Conservation (phyloP, 129 eudicot genomes). For the Saposhnikovia divaricata region DNA sequence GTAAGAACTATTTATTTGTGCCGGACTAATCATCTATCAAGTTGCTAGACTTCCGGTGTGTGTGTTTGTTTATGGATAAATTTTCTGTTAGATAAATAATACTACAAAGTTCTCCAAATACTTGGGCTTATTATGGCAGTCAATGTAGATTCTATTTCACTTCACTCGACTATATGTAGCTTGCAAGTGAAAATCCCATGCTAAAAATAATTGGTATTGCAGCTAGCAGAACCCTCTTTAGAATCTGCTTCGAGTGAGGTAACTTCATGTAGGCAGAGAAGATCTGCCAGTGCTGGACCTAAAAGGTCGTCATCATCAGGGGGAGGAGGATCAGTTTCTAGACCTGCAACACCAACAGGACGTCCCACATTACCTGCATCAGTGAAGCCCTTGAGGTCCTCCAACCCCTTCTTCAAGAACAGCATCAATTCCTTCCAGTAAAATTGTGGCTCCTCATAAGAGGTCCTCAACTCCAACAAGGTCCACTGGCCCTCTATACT, state of each 20-base stretch:
- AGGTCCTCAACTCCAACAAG: constrained; percentile 43
- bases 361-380: constrained; percentile 34
- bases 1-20: constrained; percentile 29
- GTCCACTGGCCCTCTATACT: constrained; percentile 27
- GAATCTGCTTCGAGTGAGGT: constrained; percentile 23
- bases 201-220: constrained; percentile 15
- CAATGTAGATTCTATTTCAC: neutral
- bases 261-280: constrained; percentile 22
- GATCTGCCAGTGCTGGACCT: constrained; percentile 30
- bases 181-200: neutral
- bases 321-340: constrained; percentile 30
- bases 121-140: neutral
- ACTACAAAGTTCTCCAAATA: neutral
- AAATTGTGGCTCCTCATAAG: constrained; percentile 31
- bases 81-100: neutral
- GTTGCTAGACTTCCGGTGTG: neutral
- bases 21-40: neutral
- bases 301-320: constrained; percentile 48
- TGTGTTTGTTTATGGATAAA: neutral
- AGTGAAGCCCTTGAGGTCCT: constrained; percentile 43
- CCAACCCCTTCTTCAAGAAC: constrained; percentile 57
- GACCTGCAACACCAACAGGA: constrained; percentile 42
- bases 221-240: constrained; percentile 35
- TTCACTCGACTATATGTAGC: neutral
- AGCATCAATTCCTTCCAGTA: constrained; percentile 30